Conservation (phyloP, 495 filamentous ascomycete genomes). For the Aspergillus olivimuriae region DNA sequence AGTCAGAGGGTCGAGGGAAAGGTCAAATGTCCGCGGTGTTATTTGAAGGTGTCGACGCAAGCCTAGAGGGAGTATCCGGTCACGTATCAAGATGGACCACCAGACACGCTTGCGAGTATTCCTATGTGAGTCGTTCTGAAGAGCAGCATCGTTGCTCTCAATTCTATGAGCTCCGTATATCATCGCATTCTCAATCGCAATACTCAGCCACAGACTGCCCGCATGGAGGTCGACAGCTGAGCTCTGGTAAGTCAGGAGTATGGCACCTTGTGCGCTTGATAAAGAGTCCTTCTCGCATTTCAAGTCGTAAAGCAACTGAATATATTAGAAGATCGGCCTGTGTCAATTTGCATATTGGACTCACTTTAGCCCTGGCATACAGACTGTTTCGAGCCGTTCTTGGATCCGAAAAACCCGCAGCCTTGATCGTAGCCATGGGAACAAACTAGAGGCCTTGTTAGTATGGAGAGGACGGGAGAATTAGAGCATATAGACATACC, state of each 20-base stretch:
- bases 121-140: no score
- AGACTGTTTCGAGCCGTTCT: constrained; percentile 2
- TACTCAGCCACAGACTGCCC: constrained; percentile 2
- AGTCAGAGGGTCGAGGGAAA: neutral
- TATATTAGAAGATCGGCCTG: no score
- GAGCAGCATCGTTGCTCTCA: neutral
- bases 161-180: neutral
- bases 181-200: constrained; percentile 4
- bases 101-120: neutral
- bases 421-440: neutral
- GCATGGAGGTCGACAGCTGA: constrained; percentile 2
- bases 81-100: constrained; percentile 4
- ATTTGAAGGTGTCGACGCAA: constrained; percentile 3
- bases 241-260: constrained; percentile 3
- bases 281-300: constrained; percentile 2
- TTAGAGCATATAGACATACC: no score
- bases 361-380: constrained; percentile 2
- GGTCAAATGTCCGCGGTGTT: constrained; percentile 1
- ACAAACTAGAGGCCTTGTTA: no score
- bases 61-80: constrained; percentile 1
- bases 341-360: no score
- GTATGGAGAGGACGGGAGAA: no score
- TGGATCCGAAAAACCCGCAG: neutral
- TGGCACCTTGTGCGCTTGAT: neutral
- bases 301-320: constrained; percentile 3